Conservation (phyloP, 2,329 filamentous ascomycete species). For the Arthrobotrys megalospora region DNA sequence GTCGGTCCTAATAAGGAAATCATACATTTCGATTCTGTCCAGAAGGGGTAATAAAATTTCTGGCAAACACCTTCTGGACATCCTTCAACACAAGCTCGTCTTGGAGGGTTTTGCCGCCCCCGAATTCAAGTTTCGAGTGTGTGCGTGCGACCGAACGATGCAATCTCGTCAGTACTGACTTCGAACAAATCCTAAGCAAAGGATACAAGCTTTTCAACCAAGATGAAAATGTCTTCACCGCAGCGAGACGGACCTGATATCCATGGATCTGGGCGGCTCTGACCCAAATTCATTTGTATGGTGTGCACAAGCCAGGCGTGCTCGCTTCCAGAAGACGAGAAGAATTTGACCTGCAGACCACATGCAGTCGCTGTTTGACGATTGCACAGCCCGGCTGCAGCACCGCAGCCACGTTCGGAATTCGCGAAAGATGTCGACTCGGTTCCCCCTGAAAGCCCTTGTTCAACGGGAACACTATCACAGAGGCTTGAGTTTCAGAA, state of each 20-base stretch:
- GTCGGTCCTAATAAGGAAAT: slow-evolving; percentile 35
- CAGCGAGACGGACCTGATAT: background rate
- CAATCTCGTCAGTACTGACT: background rate
- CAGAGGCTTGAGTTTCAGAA: slow-evolving; percentile 42
- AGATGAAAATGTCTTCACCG: slow-evolving; percentile 13
- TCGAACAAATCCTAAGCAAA: background rate
- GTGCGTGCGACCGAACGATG: background rate
- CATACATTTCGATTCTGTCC: background rate
- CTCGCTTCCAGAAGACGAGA: slow-evolving; percentile 45
- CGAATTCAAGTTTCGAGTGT: too few species aligned
- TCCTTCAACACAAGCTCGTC: slow-evolving; percentile 26
- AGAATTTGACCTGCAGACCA: slow-evolving; percentile 11
- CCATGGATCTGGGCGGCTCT: slow-evolving; percentile 7
- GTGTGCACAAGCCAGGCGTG: slow-evolving; percentile 5
- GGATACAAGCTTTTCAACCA: slow-evolving; percentile 11
- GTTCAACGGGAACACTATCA: slow-evolving; percentile 34
- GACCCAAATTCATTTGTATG: slow-evolving; percentile 4
- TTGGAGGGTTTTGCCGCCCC: too few species aligned
- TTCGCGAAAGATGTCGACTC: slow-evolving; percentile 40
- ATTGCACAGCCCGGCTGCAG: slow-evolving; percentile 26
- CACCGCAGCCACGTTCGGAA: slow-evolving; percentile 16
- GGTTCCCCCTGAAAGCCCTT: slow-evolving; percentile 44
- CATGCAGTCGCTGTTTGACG: slow-evolving; percentile 11
- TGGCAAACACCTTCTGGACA: slow-evolving; percentile 9
- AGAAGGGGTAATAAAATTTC: slow-evolving; percentile 1